A percentile compares a stretch with the other conserved stretches of the same genome.
Conservation (phyloP, 2,329 filamentous ascomycete species). For the Zopfia rhizophila region DNA sequence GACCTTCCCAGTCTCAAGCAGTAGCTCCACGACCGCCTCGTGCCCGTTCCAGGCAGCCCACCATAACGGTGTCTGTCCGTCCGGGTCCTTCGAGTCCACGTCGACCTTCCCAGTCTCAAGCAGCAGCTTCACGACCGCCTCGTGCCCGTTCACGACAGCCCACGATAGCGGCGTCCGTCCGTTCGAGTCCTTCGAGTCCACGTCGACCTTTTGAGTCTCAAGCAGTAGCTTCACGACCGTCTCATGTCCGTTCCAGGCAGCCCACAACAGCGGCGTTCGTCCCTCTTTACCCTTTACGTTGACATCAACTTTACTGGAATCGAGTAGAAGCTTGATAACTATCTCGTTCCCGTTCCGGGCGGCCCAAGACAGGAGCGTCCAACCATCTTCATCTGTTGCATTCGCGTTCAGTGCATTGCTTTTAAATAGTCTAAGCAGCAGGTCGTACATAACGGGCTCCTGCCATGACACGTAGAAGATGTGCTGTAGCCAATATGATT, state of each 20-base stretch:
- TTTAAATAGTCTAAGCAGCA: slow-evolving; percentile 10
- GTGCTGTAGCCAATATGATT: slow-evolving; percentile 22
- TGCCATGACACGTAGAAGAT: slow-evolving; percentile 20
- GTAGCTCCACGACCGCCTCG: too few species aligned
- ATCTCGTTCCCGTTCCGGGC: slow-evolving; percentile 9
- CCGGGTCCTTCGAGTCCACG: too few species aligned
- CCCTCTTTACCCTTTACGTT: neutral
- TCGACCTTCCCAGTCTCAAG: too few species aligned
- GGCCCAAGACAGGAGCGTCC: neutral
- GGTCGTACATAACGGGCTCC: slow-evolving; percentile 8
- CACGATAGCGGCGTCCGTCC: slow-evolving; percentile 12
- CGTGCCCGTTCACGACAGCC: slow-evolving; percentile 9
- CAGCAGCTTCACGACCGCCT: slow-evolving; percentile 13
- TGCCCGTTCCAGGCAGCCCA: too few species aligned
- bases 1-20: too few species aligned
- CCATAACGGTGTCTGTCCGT: too few species aligned
- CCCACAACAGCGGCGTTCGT: slow-evolving; percentile 7
- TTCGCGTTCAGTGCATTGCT: neutral
- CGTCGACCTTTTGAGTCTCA: slow-evolving; percentile 13
- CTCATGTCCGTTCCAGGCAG: slow-evolving; percentile 4
- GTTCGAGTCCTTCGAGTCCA: slow-evolving; percentile 15
- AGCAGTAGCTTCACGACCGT: too few species aligned
- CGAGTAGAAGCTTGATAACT: slow-evolving; percentile 1
- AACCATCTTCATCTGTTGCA: neutral
- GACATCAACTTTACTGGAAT: neutral